Conservation (phyloP, 148 eudicot species). For the Polygonum aviculare region DNA sequence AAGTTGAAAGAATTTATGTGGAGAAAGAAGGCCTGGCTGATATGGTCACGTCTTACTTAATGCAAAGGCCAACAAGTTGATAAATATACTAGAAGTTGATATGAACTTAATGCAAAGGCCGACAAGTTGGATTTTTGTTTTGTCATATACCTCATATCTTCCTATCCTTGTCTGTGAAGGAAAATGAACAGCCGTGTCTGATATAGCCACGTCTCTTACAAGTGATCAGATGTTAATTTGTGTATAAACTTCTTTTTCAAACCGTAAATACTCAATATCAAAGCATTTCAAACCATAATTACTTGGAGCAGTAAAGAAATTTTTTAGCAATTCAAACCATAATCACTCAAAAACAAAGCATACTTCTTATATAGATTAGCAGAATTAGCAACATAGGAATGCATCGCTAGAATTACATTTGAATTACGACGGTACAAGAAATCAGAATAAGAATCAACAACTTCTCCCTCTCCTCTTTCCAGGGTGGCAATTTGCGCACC, state of each 20-base stretch:
- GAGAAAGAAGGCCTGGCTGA: background rate
- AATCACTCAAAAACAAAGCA: background rate
- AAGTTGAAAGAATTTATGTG: background rate
- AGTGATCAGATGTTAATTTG: background rate
- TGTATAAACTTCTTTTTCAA: too few relatives aligned
- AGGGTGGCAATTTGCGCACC: conserved; percentile 51
- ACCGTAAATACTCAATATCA: background rate
- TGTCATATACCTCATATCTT: background rate
- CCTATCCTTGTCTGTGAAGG: background rate
- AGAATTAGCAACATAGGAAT: background rate
- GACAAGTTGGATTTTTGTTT: background rate
- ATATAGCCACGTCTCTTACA: background rate
- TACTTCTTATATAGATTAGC: background rate
- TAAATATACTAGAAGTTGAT: too few relatives aligned
- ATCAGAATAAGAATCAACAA: background rate
- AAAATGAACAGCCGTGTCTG: background rate
- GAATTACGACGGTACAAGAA: background rate
- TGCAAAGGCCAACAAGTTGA: background rate
- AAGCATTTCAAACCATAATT: background rate
- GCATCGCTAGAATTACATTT: conserved; percentile 3
- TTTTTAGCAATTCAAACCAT: background rate
- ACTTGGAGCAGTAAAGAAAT: background rate
- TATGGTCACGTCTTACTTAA: too few relatives aligned
- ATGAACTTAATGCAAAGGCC: background rate
- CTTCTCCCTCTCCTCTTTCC: background rate